Conservation (phyloP, 2,329 filamentous ascomycete genomes). For the Colletotrichum sp. region DNA sequence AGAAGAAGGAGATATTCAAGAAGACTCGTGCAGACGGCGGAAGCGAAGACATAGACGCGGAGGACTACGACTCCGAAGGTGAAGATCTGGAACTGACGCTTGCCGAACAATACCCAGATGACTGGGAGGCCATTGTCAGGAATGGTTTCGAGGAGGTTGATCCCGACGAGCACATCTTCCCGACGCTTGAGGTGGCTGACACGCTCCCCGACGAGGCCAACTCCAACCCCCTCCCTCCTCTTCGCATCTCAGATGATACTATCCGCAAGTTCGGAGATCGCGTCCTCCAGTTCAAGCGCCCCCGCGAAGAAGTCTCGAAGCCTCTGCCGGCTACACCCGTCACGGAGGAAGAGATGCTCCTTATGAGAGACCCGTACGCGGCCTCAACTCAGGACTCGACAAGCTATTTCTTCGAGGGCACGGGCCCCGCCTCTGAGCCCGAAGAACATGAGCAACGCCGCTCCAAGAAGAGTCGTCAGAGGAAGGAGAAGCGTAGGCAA, state of each 20-base stretch:
- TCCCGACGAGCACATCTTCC: not conserved
- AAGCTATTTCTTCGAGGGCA: not conserved
- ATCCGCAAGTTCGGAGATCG: not conserved
- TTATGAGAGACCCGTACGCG: not conserved
- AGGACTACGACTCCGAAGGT: not conserved
- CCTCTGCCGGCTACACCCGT: not conserved
- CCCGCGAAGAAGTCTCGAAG: not conserved
- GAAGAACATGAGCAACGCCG: not conserved
- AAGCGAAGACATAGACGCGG: not conserved
- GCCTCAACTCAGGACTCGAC: not conserved
- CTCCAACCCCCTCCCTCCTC: not conserved
- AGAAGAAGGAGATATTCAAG: not conserved
- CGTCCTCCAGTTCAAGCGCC: not conserved
- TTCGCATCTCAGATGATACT: not conserved
- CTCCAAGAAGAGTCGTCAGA: not conserved
- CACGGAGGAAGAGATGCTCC: not conserved
- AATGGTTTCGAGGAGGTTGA: not conserved
- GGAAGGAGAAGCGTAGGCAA: not conserved
- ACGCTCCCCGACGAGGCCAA: not conserved
- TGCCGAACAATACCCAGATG: fast-evolving
- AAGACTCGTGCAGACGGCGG: not conserved
- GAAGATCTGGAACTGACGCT: not conserved
- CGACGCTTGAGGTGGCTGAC: not conserved
- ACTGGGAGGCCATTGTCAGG: not conserved
- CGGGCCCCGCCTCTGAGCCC: not conserved